These are phyloP conservation scores for Pharus latifolius DNA, from an alignment of 176 grass and related monocot genomes.

Conservation along the genomic window DNA sequence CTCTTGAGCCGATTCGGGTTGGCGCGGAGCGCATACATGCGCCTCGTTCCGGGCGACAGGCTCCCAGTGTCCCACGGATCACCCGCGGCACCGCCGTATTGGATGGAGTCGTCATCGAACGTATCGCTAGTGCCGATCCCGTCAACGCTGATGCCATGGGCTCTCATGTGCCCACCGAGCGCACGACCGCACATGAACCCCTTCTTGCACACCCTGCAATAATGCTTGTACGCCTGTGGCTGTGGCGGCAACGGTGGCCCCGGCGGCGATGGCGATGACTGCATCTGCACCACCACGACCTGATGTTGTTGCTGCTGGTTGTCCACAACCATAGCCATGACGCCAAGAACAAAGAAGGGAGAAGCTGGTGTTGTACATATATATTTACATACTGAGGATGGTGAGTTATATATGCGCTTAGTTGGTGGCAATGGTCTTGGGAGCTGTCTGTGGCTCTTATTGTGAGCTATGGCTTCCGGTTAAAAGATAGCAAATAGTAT, in stretches of 20 bases:
- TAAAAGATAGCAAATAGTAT: too few species aligned
- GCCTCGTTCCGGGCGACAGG: background rate
- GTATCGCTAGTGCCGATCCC: background rate
- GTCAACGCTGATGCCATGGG: constrained; percentile 50
- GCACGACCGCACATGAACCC: constrained; percentile 71
- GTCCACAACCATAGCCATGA: constrained; percentile 27
- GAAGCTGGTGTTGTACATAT: background rate
- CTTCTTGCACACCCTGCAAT: constrained; percentile 84
- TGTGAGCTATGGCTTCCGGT: too few species aligned
- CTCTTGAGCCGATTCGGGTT: constrained; percentile 51
- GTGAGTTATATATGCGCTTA: background rate
- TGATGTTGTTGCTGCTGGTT: constrained; percentile 7
- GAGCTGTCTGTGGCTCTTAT: too few species aligned
- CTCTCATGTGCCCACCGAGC: constrained; percentile 87
- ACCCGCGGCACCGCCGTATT: background rate
- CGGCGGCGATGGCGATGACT: constrained; percentile 18
- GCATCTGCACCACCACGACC: constrained; percentile 23
- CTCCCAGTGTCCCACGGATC: background rate
- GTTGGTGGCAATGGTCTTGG: background rate
- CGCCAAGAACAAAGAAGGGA: too few species aligned
- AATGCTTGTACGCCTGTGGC: constrained; percentile 47
- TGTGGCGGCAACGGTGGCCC: background rate
- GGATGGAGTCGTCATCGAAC: constrained; percentile 2
- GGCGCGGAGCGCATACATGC: constrained; percentile 59
- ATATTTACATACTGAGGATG: background rate